Conservation (phyloP, 2,329 filamentous ascomycete species). For the Pseudogymnoascus sp. region DNA sequence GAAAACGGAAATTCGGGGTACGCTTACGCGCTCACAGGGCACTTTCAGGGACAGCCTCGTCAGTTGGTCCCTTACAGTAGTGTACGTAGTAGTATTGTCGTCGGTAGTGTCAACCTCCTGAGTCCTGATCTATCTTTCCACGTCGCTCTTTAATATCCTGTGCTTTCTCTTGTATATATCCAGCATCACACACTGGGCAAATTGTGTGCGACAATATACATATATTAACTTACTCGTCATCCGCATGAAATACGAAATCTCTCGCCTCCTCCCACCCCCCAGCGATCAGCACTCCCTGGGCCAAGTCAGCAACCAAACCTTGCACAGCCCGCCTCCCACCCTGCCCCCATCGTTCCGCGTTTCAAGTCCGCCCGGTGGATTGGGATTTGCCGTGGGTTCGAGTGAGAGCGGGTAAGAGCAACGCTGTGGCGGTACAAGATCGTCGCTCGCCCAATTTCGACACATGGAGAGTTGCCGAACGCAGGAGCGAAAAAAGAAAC, state of each 20-base stretch:
- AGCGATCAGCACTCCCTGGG: background rate
- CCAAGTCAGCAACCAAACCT: background rate
- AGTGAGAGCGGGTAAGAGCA: slow-evolving; percentile 3
- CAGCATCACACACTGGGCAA: background rate
- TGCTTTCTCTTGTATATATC: background rate
- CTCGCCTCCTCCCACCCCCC: background rate
- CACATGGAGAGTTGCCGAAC: background rate
- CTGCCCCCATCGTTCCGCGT: background rate
- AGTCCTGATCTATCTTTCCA: background rate
- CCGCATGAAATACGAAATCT: slow-evolving; percentile 4
- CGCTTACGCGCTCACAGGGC: background rate
- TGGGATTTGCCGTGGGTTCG: background rate
- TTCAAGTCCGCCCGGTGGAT: background rate
- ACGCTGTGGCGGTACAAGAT: slow-evolving; percentile 1
- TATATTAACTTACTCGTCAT: background rate
- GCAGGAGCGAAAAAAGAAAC: background rate
- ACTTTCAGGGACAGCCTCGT: slow-evolving; percentile 1
- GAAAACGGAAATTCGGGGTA: background rate
- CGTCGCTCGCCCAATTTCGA: slow-evolving; percentile 1
- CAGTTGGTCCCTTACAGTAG: background rate
- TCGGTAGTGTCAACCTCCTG: background rate
- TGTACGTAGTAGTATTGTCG: too few relatives aligned
- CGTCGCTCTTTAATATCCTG: background rate
- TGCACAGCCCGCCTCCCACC: background rate
- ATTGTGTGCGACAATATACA: background rate